phyloP scores from a whole-genome alignment of 2,329 filamentous ascomycete genomes.

The Endocalyx cinctus region DNA sequence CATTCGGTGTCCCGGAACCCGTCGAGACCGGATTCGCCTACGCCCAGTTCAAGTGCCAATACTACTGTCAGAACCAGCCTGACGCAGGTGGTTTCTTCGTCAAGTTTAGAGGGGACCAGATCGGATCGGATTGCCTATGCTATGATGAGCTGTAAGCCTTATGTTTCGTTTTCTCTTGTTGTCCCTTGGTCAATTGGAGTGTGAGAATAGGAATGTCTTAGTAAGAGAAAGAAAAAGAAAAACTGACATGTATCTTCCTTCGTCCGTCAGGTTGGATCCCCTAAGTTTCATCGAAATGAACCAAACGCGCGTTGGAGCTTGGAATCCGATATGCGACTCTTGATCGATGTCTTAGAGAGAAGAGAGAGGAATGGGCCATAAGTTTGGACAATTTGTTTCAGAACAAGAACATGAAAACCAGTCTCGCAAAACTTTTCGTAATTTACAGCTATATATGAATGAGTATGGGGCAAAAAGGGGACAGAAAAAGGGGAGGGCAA shows the following conservation, averaged over 20 bases:
- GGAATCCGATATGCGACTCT: conserved; percentile 25
- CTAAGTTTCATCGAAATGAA: conserved; percentile 18
- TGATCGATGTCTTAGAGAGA: too few species aligned
- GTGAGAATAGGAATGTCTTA: too few species aligned
- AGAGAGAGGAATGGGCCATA: too few species aligned
- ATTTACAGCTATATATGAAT: too few species aligned
- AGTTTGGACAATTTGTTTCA: too few species aligned
- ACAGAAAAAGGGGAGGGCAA: too few species aligned
- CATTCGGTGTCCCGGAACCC: conserved; percentile 22
- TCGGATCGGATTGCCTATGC: conserved; percentile 21
- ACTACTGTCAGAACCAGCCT: conserved; percentile 22
- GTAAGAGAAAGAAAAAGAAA: too few species aligned
- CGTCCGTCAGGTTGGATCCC: conserved; percentile 17
- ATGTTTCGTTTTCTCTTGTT: background rate
- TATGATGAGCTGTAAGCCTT: conserved; percentile 22
- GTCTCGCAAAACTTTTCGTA: too few species aligned
- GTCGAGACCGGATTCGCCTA: conserved; percentile 26
- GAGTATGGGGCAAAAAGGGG: too few species aligned
- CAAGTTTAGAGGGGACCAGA: conserved; percentile 10
- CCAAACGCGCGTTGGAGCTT: conserved; percentile 21
- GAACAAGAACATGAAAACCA: too few species aligned
- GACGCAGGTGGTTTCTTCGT: conserved; percentile 25
- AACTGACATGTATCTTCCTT: too few species aligned
- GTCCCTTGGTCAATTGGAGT: background rate
- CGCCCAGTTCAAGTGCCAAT: conserved; percentile 30